These are phyloP conservation scores for Aspergillus cavernicola DNA, from an alignment of 495 filamentous ascomycete genomes.

Conservation along the genomic window DNA sequence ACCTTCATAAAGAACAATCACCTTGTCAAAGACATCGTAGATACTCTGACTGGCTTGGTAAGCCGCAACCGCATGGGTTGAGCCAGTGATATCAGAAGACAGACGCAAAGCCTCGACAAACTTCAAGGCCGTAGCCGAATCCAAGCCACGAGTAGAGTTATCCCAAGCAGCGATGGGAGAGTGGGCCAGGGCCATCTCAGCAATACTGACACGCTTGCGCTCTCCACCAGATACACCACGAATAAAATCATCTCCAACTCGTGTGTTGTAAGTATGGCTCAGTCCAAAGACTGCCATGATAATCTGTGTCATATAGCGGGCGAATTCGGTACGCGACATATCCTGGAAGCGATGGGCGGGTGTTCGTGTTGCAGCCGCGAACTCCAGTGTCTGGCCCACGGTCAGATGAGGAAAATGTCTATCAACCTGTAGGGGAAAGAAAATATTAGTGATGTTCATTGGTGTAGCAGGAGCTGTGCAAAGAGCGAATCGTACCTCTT, in stretches of 20 bases:
- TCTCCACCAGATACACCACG: constrained; percentile 76
- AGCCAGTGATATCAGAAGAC: constrained; percentile 63
- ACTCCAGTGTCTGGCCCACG: neutral
- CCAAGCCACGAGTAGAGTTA: constrained; percentile 78
- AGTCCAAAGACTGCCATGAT: constrained; percentile 58
- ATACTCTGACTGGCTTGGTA: constrained; percentile 81
- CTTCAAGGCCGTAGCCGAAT: constrained; percentile 77
- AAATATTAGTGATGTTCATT: no score
- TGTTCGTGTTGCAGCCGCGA: neutral
- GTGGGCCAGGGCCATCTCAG: constrained; percentile 59
- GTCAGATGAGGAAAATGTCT: neutral
- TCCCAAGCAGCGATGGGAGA: constrained; percentile 74
- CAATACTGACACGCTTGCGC: constrained; percentile 57
- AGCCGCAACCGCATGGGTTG: constrained; percentile 64
- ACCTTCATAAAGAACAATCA: constrained; percentile 32
- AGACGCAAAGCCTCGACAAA: constrained; percentile 59
- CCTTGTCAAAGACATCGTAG: constrained; percentile 57
- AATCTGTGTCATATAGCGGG: constrained; percentile 41
- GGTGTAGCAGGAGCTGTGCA: no score
- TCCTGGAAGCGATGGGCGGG: neutral
- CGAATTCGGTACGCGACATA: constrained; percentile 16
- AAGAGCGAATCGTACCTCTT: no score
- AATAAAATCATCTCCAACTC: constrained; percentile 43
- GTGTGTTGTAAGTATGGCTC: constrained; percentile 49
- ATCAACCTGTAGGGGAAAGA: no score